Base-by-base conservation (phyloP, 106 monocot genomes). In the Apostasia shenzhenica region DNA sequence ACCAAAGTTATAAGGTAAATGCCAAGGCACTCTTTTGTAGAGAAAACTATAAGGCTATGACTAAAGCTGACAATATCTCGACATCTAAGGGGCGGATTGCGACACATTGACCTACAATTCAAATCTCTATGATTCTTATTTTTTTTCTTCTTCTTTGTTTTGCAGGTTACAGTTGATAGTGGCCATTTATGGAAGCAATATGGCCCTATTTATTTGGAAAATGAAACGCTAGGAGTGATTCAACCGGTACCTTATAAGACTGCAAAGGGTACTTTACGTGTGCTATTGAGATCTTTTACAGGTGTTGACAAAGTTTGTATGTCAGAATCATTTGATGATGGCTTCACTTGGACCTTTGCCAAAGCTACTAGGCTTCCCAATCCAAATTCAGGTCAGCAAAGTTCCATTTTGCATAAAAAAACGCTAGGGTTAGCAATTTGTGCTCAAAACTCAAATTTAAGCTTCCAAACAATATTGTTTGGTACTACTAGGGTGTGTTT, bases 201-300 rank as follows among this genome's bases (percentile, higher is more conserved):
- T 55, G 90, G 93, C 49, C 99, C 90, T 9, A 93, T 99, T 56
- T 76, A 88, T 57, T 47, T 99, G 12, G 59, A 90, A 72, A 79
- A 73, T 43, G 77, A 87, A 57, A 65, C 83, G 0, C 63, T 84
- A 1, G 63, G 92, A 4, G 87, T 99, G 64, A 99, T 99, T 55
- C 97, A 99, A 70, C 97, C 92, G 4, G 89, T 93, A 10, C 92
- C 84, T 6, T 99, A 87, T 44, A 70, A 48, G 60, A 99, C 97
- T 3, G 56, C 56, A 14, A 79, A 41, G 6, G 87, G 92, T 45
- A 80, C 70, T 0, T 48, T 99, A 14, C 90, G 92, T 1, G 64
- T 87, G 37, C 68, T 92, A 41, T 13, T 99, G 57, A 69, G 97
- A 43, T 90, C 97, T 3, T 89, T 89, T 14, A 73, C 84, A 26